Evolutionary conservation across 2,329 filamentous ascomycete species (phyloP), one percentile per base, ranked within the genome.

Genomic region (Fusarium sp.): DNA sequence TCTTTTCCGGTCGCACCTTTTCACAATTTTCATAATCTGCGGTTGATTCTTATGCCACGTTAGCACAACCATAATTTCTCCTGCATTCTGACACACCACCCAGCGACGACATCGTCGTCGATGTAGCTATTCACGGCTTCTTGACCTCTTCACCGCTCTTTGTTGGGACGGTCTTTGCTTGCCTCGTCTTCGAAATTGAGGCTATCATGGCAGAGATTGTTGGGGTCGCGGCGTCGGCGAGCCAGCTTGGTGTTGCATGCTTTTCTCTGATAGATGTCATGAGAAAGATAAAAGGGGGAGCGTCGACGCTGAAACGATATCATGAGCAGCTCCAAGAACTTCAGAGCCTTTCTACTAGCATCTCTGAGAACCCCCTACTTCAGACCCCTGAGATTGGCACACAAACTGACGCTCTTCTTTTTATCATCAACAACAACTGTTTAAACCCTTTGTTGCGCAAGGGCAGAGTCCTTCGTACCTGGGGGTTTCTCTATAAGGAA

Each of bases 241-340:
- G 44, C 31, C 75, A 77, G 38, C 65, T 77, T 6, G 64, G 64
- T 7, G 10, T 4, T 2, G 52, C 45, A 7, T 74, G 72, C 44
- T 63, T 71, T 31, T 71, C 68, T 5, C 14, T 76, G 7, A 48
- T 76, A 23, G 70, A 76, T 10, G 18, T 69, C 18, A 16, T 73
- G n/a, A 65, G 31, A 10, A 76, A 73, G 60, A 76, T 75, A 76
- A 77, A 76, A 76, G 74, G 66, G 11, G 69, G 63, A 4, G 59
- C 73, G 0, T 66, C 69, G 31, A 55, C 73, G 1, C 49, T 77
- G 7, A 44, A 66, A 57, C 35, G 31, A 29, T 76, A 77, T 42
- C 48, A 77, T 21, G 42, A 66, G 10, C 75, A 77, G 39, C 75
- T 77, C 33, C 66, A 66, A 39, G 73, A 76, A 37, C 64, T 76